Percentiles rank a stretch among this genome's conserved stretches.
These are phyloP conservation scores for Paracorniculantispora psalliotae DNA, from an alignment of 2,329 filamentous ascomycete species.

Conservation along the genomic window DNA sequence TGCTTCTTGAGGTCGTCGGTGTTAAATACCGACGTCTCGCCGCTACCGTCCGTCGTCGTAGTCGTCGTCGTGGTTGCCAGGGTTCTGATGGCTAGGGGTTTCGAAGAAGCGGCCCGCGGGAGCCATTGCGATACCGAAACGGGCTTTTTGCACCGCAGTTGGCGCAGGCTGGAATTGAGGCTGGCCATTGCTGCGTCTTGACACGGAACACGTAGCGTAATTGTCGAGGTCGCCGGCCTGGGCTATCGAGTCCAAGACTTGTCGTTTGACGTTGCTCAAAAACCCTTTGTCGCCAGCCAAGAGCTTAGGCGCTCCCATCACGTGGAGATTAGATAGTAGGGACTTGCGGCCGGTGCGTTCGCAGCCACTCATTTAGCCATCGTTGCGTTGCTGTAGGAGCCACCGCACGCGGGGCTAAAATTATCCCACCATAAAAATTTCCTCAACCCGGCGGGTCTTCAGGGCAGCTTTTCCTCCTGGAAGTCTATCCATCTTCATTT, in stretches of 20 bases:
- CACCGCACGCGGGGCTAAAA: conserved; percentile 31
- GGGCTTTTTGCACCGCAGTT: conserved; percentile 31
- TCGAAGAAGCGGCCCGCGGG: conserved; percentile 12
- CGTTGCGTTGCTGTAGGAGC: conserved; percentile 19
- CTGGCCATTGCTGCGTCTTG: conserved; percentile 30
- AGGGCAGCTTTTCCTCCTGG: conserved; percentile 24
- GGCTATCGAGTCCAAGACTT: conserved; percentile 13
- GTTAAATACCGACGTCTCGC: neutral
- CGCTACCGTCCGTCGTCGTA: neutral
- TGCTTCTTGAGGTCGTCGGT: conserved; percentile 16
- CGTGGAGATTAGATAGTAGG: conserved; percentile 22
- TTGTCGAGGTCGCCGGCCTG: neutral
- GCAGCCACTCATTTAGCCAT: conserved; percentile 20
- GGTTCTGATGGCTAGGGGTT: conserved; percentile 14
- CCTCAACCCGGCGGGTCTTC: conserved; percentile 15
- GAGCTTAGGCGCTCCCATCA: conserved; percentile 19
- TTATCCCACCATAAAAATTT: conserved; percentile 30
- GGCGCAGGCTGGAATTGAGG: conserved; percentile 30
- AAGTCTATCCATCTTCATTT: conserved; percentile 20
- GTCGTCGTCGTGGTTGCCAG: neutral
- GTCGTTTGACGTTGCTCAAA: conserved; percentile 8
- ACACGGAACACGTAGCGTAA: neutral
- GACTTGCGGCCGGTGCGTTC: neutral
- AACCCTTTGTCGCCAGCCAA: conserved; percentile 6
- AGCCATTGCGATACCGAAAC: conserved; percentile 26